phyloP scores from a whole-genome alignment of 768 basidiomycete species.

The Termitomyces titanicus region DNA sequence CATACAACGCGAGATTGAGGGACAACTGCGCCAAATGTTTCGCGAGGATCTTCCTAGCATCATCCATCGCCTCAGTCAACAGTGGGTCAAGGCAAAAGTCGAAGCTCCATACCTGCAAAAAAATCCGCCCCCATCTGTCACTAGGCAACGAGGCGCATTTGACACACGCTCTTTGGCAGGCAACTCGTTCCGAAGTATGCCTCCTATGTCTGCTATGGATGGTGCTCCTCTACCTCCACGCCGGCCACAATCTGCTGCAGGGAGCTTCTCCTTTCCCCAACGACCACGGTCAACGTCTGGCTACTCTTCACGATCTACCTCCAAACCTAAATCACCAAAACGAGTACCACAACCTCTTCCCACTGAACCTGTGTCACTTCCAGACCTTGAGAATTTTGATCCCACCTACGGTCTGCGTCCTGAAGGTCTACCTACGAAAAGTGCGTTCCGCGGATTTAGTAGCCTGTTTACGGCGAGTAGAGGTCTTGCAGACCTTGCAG shows the following conservation, averaged over 20 bases:
- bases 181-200: constrained; percentile 20
- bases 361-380: constrained; percentile 26
- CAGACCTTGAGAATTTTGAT: constrained; percentile 81
- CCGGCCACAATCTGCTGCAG: constrained; percentile 10
- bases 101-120: constrained; percentile 84
- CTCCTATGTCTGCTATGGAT: constrained; percentile 12
- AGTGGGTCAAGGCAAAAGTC: constrained; percentile 93
- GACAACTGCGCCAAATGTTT: constrained; percentile 96
- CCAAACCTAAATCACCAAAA: constrained; percentile 17
- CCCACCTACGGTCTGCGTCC: constrained; percentile 95
- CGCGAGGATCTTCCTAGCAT: constrained; percentile 95
- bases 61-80: constrained; percentile 92
- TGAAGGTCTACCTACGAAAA: constrained; percentile 84
- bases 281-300: constrained; percentile 42
- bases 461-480: constrained; percentile 65
- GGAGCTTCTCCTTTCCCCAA: constrained; percentile 13
- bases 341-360: constrained; percentile 19
- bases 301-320: constrained; percentile 23
- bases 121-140: constrained; percentile 35
- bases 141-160: constrained; percentile 22
- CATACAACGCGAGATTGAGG: constrained; percentile 96
- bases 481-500: constrained; percentile 77
- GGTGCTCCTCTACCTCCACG: neutral
- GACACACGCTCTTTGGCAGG: constrained; percentile 45
- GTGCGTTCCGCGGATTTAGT: constrained; percentile 75